Evolutionary conservation across 2,329 filamentous ascomycete genomes (phyloP), one percentile per base, ranked within the genome.

Genomic region (Tothia fuscella): DNA sequence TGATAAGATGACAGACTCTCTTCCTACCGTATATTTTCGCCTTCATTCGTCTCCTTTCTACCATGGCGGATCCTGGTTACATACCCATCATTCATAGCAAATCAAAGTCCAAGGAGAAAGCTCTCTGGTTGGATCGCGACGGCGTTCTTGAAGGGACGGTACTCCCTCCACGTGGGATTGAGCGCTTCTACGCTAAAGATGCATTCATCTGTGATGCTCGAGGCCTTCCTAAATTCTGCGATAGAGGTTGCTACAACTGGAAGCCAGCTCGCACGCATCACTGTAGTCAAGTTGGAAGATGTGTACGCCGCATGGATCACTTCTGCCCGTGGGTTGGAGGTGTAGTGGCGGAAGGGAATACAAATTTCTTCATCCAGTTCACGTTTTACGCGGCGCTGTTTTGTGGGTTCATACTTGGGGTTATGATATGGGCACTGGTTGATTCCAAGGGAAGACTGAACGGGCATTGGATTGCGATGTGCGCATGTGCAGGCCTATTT

Each of bases 281-380:
- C 60, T 93, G 82, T 54, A 79, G 79, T 40, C 84, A 93, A 55
- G 66, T 91, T 10, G 76, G 76, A 38, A 72, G 86, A 32, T 96
- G 89, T 54, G 82, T 93, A 17, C 66, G 73, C 30, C 91, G 91
- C 53, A 91, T 95, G 82, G 89, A 96, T 48, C 89, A 96, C 56
- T 91, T 88, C 53, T 98, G 91, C 54, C 91, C 89, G 0, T 96
- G 78, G 76, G 88, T 93, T n/a, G 89, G 89, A 3, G 91, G 89
- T 17, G 83, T 94, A 49, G 79, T 98, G 7, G 82, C 78, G 0
- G 88, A 95, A 57, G 87, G 77, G 1, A 68, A 80, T 2, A 88
- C 89, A 65, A 95, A 95, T 53, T 95, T 85, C 61, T 96, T 98
- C 55, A 66, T 87, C 9, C 91, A 95, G 50, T 94, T 95, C 54